Conservation (phyloP, 441 rosid genomes). For the Syzygium malaccense region DNA sequence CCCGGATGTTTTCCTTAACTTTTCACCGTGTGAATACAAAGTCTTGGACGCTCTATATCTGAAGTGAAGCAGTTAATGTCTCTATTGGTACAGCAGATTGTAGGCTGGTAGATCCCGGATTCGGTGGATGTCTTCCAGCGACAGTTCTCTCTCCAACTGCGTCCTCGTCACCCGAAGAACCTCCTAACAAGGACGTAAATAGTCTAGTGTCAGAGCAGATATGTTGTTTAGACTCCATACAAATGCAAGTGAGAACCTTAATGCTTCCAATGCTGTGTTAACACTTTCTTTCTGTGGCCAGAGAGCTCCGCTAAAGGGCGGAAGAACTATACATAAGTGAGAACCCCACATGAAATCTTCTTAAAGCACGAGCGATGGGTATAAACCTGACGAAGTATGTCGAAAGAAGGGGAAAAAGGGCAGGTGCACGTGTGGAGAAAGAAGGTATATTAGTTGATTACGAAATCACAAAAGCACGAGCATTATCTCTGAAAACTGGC, state of each 20-base stretch:
- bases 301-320: not conserved
- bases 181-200: conserved; percentile 42
- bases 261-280: not conserved
- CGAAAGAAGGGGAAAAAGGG: not conserved
- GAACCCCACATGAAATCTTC: not conserved
- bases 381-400: not conserved
- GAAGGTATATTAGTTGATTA: not conserved
- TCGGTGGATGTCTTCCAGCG: conserved; percentile 62
- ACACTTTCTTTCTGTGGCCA: not conserved
- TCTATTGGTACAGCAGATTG: conserved; percentile 60
- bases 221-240: too few relatives aligned
- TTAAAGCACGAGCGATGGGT: not conserved
- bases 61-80: not conserved
- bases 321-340: not conserved
- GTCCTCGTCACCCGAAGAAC: conserved; percentile 67
- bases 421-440: not conserved
- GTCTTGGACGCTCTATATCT: not conserved
- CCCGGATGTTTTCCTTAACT: not conserved
- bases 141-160: conserved; percentile 81
- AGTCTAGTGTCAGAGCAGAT: not conserved
- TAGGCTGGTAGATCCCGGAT: conserved; percentile 81
- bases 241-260: not conserved
- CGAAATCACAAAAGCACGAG: not conserved
- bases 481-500: not conserved
- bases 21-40: not conserved